These are phyloP conservation scores for Chloris gayana DNA, from an alignment of 176 grass and related monocot species.

Conservation along the genomic window DNA sequence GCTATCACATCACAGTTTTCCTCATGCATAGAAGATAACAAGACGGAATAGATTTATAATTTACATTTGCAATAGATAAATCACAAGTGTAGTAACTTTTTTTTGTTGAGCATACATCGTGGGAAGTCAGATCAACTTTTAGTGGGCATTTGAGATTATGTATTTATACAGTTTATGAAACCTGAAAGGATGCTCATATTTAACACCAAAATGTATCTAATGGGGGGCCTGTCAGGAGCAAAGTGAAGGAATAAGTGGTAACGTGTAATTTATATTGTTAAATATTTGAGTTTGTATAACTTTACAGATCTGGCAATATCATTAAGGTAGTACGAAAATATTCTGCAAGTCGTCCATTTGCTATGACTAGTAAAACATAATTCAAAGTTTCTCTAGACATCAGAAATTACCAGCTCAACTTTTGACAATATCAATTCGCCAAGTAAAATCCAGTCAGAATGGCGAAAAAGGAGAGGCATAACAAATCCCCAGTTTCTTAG, in stretches of 20 bases:
- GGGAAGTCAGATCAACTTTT: background rate
- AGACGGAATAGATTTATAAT: background rate
- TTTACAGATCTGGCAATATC: background rate
- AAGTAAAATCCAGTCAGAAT: slow-evolving; percentile 1
- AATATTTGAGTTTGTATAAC: too few species aligned
- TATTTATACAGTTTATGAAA: slow-evolving; percentile 3
- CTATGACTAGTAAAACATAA: background rate
- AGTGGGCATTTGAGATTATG: background rate
- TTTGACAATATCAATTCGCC: background rate
- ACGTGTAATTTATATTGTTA: too few species aligned
- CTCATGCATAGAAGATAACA: background rate
- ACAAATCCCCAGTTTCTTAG: slow-evolving; percentile 17
- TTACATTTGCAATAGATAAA: too few species aligned
- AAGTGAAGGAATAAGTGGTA: too few species aligned
- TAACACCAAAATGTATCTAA: background rate
- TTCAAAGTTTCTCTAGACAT: background rate
- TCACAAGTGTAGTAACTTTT: too few species aligned
- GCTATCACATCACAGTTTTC: background rate
- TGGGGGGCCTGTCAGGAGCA: too few species aligned
- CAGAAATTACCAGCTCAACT: background rate
- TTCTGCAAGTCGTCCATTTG: background rate
- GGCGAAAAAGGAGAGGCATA: background rate
- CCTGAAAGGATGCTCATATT: background rate
- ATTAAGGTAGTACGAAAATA: background rate
- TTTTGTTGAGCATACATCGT: background rate